Percentiles rank a stretch among this genome's conserved stretches.
These are phyloP conservation scores for Bacidia rubella DNA, from an alignment of 495 filamentous ascomycete genomes.

Conservation along the genomic window DNA sequence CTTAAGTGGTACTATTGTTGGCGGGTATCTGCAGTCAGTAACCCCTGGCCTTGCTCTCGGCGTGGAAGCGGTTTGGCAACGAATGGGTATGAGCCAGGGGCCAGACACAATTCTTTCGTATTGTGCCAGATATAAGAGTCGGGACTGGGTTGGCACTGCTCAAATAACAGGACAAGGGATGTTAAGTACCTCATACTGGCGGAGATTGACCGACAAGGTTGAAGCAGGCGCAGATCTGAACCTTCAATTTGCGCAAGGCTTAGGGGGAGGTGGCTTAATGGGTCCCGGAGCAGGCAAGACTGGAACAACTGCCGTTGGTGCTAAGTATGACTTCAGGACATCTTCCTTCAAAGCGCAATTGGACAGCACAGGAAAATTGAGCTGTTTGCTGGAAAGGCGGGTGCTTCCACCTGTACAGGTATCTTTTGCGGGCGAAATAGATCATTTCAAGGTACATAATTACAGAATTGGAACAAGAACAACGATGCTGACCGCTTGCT, in stretches of 20 bases:
- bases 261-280: constrained; percentile 44
- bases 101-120: constrained; percentile 82
- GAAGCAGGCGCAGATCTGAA: constrained; percentile 94
- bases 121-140: constrained; percentile 72
- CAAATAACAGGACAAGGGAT: constrained; percentile 75
- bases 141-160: constrained; percentile 81
- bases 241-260: constrained; percentile 59
- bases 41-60: constrained; percentile 81
- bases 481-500: constrained; percentile 18
- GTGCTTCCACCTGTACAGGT: constrained; percentile 79
- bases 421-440: constrained; percentile 93
- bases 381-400: constrained; percentile 87
- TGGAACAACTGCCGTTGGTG: constrained; percentile 78
- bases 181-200: constrained; percentile 90
- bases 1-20: constrained; percentile 86
- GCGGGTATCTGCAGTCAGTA: constrained; percentile 85
- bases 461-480: not conserved
- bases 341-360: constrained; percentile 91
- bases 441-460: constrained; percentile 79
- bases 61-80: constrained; percentile 88
- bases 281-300: constrained; percentile 64
- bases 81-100: constrained; percentile 56
- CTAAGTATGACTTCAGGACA: constrained; percentile 95
- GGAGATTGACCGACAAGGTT: constrained; percentile 81
- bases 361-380: constrained; percentile 85